Base-by-base conservation (phyloP, 129 eudicot genomes). In the Flaveria sonorensis region DNA sequence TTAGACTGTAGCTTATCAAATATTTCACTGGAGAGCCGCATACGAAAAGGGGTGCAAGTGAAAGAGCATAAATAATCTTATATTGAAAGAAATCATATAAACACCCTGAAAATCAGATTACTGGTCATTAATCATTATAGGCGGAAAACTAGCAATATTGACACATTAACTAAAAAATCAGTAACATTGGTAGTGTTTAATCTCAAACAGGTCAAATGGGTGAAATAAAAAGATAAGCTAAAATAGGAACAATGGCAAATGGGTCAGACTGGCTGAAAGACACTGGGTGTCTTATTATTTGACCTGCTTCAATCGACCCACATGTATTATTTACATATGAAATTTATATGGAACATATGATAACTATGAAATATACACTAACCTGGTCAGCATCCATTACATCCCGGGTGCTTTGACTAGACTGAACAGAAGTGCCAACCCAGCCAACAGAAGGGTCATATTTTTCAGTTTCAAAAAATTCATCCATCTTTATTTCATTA, bases 381-480 rank as follows among this genome's bases (percentile, higher is more conserved):
- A 88, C 96, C 91, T 86, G 86, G 43, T 75, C 72, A 71, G 83
- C 51, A 32, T 42, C 77, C 66, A 57, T 68, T 56, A 61, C 51
- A 55, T 72, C 82, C 71, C 47, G 66, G 43, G 68, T 56, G 45
- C 56, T 79, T n/a, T 10, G 59, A 15, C 74, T 53, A 56, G 89
- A 71, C 51, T 57, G 75, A 70, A 21, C 63, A 32, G 62, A 56
- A 71, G 62, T 60, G 67, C 86, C 77, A 76, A 84, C 75, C 92
- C 92, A 86, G 53, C 90, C 92, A 72, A 45, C 50, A 40, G 76
- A 15, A 10, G 86, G 84, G 50, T 75, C 53, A 69, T 77, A 82
- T 48, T 79, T 88, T 82, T 90, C 86, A 70, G 76, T 83, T 86
- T 90, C 96, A 78, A 88, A 83, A 55, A 81, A 77, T 57, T 83